Base-by-base conservation (phyloP, 768 basidiomycete species). In the Boletus vinaceobasis region DNA sequence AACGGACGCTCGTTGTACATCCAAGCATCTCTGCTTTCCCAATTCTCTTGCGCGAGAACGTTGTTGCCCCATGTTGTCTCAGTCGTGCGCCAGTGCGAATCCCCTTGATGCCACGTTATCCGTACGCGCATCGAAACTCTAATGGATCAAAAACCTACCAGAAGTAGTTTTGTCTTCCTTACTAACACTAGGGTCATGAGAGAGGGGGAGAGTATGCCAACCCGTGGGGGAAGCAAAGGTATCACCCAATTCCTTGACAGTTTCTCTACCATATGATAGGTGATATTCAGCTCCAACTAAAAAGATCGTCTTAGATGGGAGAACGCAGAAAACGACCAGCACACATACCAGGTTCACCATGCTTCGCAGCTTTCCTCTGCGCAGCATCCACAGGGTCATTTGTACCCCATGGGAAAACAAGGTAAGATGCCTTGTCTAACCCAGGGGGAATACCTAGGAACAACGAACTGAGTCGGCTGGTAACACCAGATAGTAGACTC, bases 1-100 rank as follows among this genome's bases (percentile, higher is more conserved):
- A 84, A 79, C 0, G 96, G 94, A 50, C 96, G 89, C 65, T 85
- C 84, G 73, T 97, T 97, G 64, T 76, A 54, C 21, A 85, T 67
- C 77, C 78, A 93, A 3, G 60, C 49, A 61, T 84, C 85, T 64
- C 73, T 77, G 35, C 91, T 91, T 50, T 86, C 82, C 85, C 88
- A 92, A 70, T 95, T 91, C 81, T 98, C 96, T 60, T 98, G 96
- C 1, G 94, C 90, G 61, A 94, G 93, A 55, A 93, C 88, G 59
- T 93, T 93, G 77, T 93, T 93, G 51, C 90, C 92, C 79, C 83
- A 87, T 0, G 93, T 97, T 1, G 86, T 90, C 19, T 87, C 85
- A 33, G 84, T 88, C 66, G 88, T 88, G 52, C 76, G 75, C 72
- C 74, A 85, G 58, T 76, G 75, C 11, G 71, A 65, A 52, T 64